A percentile compares a stretch with the other conserved stretches of the same genome.
Conservation (phyloP, 2,329 filamentous ascomycete species). For the Sclerotinia spermophila region DNA sequence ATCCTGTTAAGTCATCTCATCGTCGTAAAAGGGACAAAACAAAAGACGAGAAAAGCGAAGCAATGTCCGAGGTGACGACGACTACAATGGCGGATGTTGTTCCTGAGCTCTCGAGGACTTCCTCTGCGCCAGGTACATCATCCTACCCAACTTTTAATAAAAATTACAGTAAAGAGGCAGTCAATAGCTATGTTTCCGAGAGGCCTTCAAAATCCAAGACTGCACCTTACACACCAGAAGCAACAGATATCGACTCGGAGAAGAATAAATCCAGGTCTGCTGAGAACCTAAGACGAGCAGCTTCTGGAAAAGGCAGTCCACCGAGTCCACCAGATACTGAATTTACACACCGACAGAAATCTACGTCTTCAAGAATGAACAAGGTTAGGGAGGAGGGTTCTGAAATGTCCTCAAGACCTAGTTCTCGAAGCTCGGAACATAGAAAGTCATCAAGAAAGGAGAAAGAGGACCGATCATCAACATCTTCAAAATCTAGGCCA, state of each 20-base stretch:
- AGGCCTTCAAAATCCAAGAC: conserved; percentile 26
- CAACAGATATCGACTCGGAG: conserved; percentile 61
- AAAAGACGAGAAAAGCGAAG: conserved; percentile 22
- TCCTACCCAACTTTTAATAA: conserved; percentile 81
- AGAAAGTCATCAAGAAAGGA: conserved; percentile 37
- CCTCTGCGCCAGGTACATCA: conserved; percentile 35
- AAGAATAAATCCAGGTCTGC: conserved; percentile 48
- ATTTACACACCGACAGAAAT: conserved; percentile 44
- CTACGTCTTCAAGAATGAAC: conserved; percentile 37
- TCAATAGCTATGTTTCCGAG: conserved; percentile 48
- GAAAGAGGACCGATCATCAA: conserved; percentile 48
- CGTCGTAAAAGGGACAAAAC: conserved; percentile 33
- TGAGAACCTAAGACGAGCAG: conserved; percentile 43
- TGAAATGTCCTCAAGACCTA: conserved; percentile 40
- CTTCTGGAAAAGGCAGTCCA: conserved; percentile 47
- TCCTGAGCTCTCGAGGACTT: conserved; percentile 43
- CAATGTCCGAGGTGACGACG: conserved; percentile 28
- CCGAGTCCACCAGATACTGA: conserved; percentile 64
- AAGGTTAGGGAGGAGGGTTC: conserved; percentile 40
- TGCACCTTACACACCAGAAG: conserved; percentile 61
- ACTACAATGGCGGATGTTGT: conserved; percentile 47
- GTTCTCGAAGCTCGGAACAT: conserved; percentile 40
- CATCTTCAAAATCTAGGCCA: conserved; percentile 52
- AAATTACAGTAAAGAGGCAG: conserved; percentile 83
- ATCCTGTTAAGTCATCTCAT: conserved; percentile 33